Percentiles rank a stretch among this genome's conserved stretches.
Conservation (phyloP, 176 grass and related monocot genomes). For the Eremochloa ophiuroides region DNA sequence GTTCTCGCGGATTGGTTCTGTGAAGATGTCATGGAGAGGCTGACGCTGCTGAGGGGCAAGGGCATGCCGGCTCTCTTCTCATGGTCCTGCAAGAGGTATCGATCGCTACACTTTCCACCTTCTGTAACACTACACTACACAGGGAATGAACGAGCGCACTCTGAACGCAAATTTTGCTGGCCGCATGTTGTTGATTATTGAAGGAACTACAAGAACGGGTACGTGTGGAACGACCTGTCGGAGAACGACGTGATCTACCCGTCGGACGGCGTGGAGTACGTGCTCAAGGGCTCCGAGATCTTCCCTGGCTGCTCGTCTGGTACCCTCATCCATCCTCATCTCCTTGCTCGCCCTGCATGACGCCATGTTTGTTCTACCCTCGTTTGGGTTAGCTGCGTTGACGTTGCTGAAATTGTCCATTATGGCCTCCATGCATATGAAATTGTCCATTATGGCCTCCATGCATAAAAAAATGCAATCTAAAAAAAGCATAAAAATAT, state of each 20-base stretch:
- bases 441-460: too few species aligned
- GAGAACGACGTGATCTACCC: constrained; percentile 91
- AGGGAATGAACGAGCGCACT: not conserved
- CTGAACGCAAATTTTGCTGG: not conserved
- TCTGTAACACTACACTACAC: not conserved
- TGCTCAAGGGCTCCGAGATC: constrained; percentile 98
- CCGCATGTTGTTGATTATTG: too few species aligned
- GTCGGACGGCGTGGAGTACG: constrained; percentile 93
- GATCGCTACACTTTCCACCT: not conserved
- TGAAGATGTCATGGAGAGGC: constrained; percentile 76
- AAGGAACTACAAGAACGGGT: constrained; percentile 99
- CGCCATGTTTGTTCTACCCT: too few species aligned
- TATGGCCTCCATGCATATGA: too few species aligned
- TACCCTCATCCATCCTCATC: not conserved
- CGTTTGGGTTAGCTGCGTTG: too few species aligned
- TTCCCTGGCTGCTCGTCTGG: constrained; percentile 73
- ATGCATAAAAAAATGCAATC: too few species aligned
- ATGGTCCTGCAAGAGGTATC: constrained; percentile 95
- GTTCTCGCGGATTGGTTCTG: not conserved
- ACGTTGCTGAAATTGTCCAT: too few species aligned
- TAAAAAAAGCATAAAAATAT: too few species aligned
- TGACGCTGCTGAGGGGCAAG: constrained; percentile 80
- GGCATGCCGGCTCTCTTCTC: constrained; percentile 95
- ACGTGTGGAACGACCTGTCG: constrained; percentile 97
- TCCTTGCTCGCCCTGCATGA: too few species aligned